These are phyloP conservation scores for Fusarium tricinctum DNA, from an alignment of 2,329 filamentous ascomycete genomes.

Conservation along the genomic window DNA sequence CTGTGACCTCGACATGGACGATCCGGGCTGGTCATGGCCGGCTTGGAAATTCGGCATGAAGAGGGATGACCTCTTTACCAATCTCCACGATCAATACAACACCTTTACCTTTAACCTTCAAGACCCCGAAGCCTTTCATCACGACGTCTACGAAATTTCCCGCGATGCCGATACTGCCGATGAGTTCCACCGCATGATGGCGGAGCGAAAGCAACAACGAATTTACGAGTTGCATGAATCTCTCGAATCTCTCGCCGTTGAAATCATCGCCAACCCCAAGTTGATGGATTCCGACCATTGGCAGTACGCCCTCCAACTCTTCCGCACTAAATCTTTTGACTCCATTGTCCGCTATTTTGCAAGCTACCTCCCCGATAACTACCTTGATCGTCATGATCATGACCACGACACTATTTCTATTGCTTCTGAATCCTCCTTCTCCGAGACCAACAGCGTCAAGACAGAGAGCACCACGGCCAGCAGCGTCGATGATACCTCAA, in stretches of 20 bases:
- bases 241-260: conserved; percentile 69
- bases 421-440: conserved; percentile 56
- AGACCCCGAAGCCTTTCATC: conserved; percentile 72
- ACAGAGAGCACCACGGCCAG: conserved; percentile 57
- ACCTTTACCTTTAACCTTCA: conserved; percentile 69
- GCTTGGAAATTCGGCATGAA: conserved; percentile 75
- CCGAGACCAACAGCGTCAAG: conserved; percentile 56
- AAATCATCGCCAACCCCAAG: conserved; percentile 72
- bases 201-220: conserved; percentile 67
- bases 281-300: conserved; percentile 72
- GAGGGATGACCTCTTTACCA: conserved; percentile 69
- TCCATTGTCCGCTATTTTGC: conserved; percentile 72
- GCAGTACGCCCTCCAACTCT: conserved; percentile 70
- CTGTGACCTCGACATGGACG: conserved; percentile 71
- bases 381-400: conserved; percentile 59
- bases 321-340: conserved; percentile 70
- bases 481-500: conserved; percentile 56
- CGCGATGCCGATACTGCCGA: conserved; percentile 63
- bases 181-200: conserved; percentile 69
- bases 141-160: conserved; percentile 72
- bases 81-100: conserved; percentile 72
- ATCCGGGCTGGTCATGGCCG: conserved; percentile 67
- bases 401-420: conserved; percentile 48
- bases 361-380: conserved; percentile 68
- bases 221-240: conserved; percentile 68